phyloP scores from a whole-genome alignment of 2,329 filamentous ascomycete species.

The Phymatotrichopsis omnivora region DNA sequence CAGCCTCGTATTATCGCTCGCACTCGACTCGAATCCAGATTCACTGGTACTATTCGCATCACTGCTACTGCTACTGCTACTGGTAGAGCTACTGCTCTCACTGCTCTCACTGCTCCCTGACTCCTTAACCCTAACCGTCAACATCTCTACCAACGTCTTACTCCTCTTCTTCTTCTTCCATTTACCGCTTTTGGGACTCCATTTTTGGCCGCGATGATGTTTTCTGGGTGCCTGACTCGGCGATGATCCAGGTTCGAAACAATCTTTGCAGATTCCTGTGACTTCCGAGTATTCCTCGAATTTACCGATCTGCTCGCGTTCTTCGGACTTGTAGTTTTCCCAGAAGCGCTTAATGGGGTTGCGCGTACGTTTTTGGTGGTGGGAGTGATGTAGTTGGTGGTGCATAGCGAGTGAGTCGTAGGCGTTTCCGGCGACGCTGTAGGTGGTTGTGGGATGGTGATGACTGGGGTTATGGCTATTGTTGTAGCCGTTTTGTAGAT shows the following conservation, averaged over 20 bases:
- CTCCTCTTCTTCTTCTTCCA: constrained; percentile 21
- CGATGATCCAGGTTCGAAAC: constrained; percentile 20
- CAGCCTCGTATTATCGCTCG: constrained; percentile 13
- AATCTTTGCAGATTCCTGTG: constrained; percentile 17
- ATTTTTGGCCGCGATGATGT: constrained; percentile 22
- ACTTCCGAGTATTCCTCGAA: constrained; percentile 24
- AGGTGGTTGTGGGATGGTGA: no score
- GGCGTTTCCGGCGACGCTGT: background rate
- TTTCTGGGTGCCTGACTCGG: constrained; percentile 16
- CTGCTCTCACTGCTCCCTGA: background rate
- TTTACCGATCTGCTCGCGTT: constrained; percentile 23
- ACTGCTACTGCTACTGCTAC: constrained; percentile 6
- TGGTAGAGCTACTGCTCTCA: background rate
- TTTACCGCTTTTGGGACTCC: constrained; percentile 13
- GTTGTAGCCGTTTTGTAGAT: no score
- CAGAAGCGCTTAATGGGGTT: constrained; percentile 22
- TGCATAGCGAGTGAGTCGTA: constrained; percentile 10
- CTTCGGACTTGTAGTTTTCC: constrained; percentile 15
- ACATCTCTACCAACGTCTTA: constrained; percentile 13
- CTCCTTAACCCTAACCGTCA: no score
- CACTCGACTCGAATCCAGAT: constrained; percentile 9
- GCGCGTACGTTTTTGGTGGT: constrained; percentile 19
- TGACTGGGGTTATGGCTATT: no score
- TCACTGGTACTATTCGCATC: constrained; percentile 4
- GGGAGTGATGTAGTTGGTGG: constrained; percentile 10